Percentiles rank a stretch among this genome's conserved stretches.
Conservation (phyloP, 495 filamentous ascomycete genomes). For the Cryomyces minteri region DNA sequence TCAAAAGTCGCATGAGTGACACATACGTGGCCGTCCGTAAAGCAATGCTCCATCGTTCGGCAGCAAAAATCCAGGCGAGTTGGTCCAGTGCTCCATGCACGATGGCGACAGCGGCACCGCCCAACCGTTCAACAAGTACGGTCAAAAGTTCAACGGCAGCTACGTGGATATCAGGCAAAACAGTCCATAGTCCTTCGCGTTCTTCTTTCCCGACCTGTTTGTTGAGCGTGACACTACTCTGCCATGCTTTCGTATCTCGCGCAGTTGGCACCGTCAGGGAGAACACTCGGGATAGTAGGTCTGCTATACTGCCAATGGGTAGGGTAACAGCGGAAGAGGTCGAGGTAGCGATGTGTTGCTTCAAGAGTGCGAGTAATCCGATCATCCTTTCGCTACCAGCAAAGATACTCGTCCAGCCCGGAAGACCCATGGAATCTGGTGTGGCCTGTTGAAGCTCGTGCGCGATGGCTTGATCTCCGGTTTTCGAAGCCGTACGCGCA, state of each 20-base stretch:
- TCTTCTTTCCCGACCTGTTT: conserved; percentile 58
- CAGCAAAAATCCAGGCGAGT: conserved; percentile 44
- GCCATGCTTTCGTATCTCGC: conserved; percentile 3
- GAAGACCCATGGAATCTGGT: conserved; percentile 32
- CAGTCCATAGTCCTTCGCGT: conserved; percentile 50
- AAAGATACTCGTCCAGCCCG: conserved; percentile 50
- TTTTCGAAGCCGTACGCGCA: conserved; percentile 9
- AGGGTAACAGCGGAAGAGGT: conserved; percentile 43
- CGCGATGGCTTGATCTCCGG: conserved; percentile 9
- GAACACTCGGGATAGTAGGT: conserved; percentile 47
- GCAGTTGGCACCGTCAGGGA: conserved; percentile 40
- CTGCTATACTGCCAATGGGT: conserved; percentile 43
- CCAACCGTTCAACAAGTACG: conserved; percentile 33
- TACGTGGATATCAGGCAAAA: conserved; percentile 54
- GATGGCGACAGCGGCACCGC: conserved; percentile 31
- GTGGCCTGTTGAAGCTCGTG: conserved; percentile 22
- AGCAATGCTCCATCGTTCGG: conserved; percentile 25
- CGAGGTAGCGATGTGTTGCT: conserved; percentile 33
- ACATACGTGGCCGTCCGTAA: conserved; percentile 43
- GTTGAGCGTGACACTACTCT: conserved; percentile 30
- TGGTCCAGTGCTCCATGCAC: conserved; percentile 46
- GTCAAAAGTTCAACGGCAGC: conserved; percentile 41
- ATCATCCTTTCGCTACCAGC: conserved; percentile 50
- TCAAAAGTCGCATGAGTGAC: conserved; percentile 35
- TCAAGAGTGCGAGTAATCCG: conserved; percentile 36